These are phyloP conservation scores for Lasiodiplodia theobromae DNA, from an alignment of 2,329 filamentous ascomycete genomes.

Conservation along the genomic window DNA sequence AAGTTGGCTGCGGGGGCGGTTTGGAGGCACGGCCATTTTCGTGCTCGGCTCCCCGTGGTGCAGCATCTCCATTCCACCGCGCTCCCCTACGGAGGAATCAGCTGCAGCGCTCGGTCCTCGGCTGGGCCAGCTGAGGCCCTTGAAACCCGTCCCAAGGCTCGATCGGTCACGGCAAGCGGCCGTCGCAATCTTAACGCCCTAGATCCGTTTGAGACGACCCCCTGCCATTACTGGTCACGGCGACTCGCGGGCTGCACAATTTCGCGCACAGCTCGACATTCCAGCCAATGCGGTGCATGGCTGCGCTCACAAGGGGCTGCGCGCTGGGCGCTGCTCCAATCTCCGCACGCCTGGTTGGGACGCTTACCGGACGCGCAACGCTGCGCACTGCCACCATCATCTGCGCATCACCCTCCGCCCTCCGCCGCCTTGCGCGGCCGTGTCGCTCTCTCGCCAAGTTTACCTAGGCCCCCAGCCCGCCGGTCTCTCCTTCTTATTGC, in stretches of 20 bases:
- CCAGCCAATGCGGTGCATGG: conserved; percentile 13
- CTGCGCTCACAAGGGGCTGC: conserved; percentile 1
- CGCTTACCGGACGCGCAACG: conserved; percentile 12
- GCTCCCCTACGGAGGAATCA: background rate
- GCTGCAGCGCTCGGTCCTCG: background rate
- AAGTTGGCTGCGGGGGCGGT: background rate
- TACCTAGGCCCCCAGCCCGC: conserved; percentile 22
- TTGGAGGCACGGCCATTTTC: background rate
- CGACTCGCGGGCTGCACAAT: conserved; percentile 20
- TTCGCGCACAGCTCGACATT: conserved; percentile 1
- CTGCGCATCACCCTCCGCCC: conserved; percentile 17
- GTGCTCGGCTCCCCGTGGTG: background rate
- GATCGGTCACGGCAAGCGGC: conserved; percentile 10
- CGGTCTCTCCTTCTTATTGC: conserved; percentile 17
- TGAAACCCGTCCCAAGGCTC: conserved; percentile 19
- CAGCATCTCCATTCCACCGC: background rate
- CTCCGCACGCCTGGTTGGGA: conserved; percentile 15
- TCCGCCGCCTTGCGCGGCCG: conserved; percentile 4
- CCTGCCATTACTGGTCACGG: conserved; percentile 1
- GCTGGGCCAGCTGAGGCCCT: conserved; percentile 12
- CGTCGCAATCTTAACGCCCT: conserved; percentile 20
- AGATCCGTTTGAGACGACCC: conserved; percentile 10
- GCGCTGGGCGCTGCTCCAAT: conserved; percentile 15
- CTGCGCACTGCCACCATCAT: conserved; percentile 28
- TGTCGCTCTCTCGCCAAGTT: conserved; percentile 25